phyloP scores from a whole-genome alignment of 805 yeast genomes.

The Debaryomyces hansenii region DNA sequence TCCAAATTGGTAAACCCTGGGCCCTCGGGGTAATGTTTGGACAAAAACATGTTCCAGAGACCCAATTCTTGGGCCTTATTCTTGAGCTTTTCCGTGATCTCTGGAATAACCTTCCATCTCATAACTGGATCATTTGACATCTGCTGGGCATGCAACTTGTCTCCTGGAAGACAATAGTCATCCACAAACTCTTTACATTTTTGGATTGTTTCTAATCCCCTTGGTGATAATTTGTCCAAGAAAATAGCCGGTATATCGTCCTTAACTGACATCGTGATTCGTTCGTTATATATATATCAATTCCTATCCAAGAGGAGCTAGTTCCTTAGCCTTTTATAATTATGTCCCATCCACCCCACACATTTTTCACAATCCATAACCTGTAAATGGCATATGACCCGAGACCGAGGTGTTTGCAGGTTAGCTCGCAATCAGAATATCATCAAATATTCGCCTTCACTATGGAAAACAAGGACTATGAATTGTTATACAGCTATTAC shows the following conservation, averaged over 20 bases:
- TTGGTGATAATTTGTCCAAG: conserved; percentile 33
- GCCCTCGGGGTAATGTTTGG: conserved; percentile 48
- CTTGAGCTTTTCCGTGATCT: conserved; percentile 51
- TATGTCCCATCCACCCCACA: not conserved
- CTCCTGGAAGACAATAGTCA: conserved; percentile 58
- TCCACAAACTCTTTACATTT: conserved; percentile 52
- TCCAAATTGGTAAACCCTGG: conserved; percentile 63
- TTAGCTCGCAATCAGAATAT: not conserved
- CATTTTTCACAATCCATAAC: not conserved
- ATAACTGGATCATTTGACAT: conserved; percentile 35
- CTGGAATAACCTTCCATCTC: conserved; percentile 51
- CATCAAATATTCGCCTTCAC: not conserved
- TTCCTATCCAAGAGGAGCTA: too few species aligned
- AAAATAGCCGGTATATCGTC: conserved; percentile 44
- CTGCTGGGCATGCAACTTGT: conserved; percentile 42
- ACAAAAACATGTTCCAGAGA: conserved; percentile 61
- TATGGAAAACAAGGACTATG: not conserved
- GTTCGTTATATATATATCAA: too few species aligned
- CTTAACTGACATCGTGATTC: conserved; percentile 5
- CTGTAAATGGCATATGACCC: not conserved
- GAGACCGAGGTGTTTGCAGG: not conserved
- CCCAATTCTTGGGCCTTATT: conserved; percentile 51
- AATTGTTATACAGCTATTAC: too few species aligned
- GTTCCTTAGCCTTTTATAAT: too few species aligned
- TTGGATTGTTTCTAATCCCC: conserved; percentile 39